A percentile compares a stretch with the other conserved stretches of the same genome.
Evolutionary conservation across 31 red algal genomes (phyloP).

Genomic region (Odonthalia washingtoniensis): DNA sequence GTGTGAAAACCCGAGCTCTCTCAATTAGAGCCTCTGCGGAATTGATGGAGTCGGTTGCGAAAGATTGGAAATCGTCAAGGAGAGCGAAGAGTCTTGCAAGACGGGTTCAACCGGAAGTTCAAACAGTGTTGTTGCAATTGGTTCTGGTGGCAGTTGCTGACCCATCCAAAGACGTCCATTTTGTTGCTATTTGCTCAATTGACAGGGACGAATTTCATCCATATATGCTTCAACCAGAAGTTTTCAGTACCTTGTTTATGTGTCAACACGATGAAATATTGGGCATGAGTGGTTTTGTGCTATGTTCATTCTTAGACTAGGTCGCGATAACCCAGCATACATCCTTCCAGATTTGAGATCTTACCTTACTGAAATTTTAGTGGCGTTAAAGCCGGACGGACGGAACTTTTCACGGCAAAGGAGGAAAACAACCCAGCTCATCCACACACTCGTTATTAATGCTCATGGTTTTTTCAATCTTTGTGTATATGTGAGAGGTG

Average conservation of each 20-base stretch:
- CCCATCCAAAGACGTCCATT: conserved; percentile 70
- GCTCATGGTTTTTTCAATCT: conserved; percentile 74
- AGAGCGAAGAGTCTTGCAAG: conserved; percentile 18
- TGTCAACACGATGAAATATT: conserved; percentile 86
- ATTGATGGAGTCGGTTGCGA: conserved; percentile 55
- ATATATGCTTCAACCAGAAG: conserved; percentile 88
- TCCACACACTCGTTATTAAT: conserved; percentile 77
- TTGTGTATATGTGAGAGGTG: conserved; percentile 65
- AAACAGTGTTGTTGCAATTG: conserved; percentile 60
- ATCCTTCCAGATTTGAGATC: conserved; percentile 80
- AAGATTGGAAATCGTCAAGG: neutral
- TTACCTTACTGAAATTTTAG: conserved; percentile 72
- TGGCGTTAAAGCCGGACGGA: conserved; percentile 74
- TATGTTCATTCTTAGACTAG: conserved; percentile 64
- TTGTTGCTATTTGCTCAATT: conserved; percentile 68
- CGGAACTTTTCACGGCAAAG: conserved; percentile 61
- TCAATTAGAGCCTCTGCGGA: conserved; percentile 50
- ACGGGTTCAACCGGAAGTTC: conserved; percentile 52
- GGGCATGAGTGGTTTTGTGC: conserved; percentile 66
- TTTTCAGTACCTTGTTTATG: conserved; percentile 71
- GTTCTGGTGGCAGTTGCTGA: conserved; percentile 84
- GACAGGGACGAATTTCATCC: conserved; percentile 65
- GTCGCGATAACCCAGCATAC: conserved; percentile 76
- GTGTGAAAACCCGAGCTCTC: conserved; percentile 48
- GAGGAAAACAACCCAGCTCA: conserved; percentile 70